phyloP scores from a whole-genome alignment of 2,329 filamentous ascomycete species.

The Cercospora berteroae region DNA sequence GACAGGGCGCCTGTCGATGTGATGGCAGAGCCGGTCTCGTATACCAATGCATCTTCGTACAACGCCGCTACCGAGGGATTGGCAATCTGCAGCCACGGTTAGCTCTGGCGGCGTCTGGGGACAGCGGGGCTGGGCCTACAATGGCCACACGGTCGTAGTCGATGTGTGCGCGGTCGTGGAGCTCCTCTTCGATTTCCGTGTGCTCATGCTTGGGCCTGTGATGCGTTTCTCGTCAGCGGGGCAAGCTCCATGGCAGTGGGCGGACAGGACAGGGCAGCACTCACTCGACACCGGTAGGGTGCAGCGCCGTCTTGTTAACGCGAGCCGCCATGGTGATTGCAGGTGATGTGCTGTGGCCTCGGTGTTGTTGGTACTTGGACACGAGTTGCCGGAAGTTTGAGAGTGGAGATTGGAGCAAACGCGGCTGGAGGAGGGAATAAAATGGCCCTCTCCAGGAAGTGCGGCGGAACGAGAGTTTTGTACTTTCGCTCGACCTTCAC shows the following conservation, averaged over 20 bases:
- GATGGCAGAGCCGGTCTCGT: constrained; percentile 96
- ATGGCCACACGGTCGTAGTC: constrained; percentile 98
- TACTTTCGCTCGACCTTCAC: constrained; percentile 10
- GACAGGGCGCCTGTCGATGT: constrained; percentile 92
- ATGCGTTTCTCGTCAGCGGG: constrained; percentile 20
- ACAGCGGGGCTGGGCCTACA: constrained; percentile 55
- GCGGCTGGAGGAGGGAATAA: not conserved
- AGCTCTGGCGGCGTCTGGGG: constrained; percentile 17
- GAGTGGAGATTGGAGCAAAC: not conserved
- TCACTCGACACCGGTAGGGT: constrained; percentile 87
- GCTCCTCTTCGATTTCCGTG: constrained; percentile 96
- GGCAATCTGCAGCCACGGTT: constrained; percentile 56
- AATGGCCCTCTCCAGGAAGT: not conserved
- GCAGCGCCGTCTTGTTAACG: constrained; percentile 89
- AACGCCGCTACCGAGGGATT: constrained; percentile 94
- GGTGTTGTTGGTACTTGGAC: not conserved
- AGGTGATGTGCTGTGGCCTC: not conserved
- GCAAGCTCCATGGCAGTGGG: not conserved
- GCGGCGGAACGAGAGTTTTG: constrained; percentile 10
- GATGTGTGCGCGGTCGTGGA: constrained; percentile 96
- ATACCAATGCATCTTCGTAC: constrained; percentile 98
- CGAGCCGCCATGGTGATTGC: constrained; percentile 9
- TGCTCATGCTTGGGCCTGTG: constrained; percentile 77
- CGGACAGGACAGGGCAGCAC: constrained; percentile 41
- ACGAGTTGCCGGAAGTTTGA: not conserved